These are phyloP conservation scores for Cladosporium velox DNA, from an alignment of 2,329 filamentous ascomycete genomes.

Conservation along the genomic window DNA sequence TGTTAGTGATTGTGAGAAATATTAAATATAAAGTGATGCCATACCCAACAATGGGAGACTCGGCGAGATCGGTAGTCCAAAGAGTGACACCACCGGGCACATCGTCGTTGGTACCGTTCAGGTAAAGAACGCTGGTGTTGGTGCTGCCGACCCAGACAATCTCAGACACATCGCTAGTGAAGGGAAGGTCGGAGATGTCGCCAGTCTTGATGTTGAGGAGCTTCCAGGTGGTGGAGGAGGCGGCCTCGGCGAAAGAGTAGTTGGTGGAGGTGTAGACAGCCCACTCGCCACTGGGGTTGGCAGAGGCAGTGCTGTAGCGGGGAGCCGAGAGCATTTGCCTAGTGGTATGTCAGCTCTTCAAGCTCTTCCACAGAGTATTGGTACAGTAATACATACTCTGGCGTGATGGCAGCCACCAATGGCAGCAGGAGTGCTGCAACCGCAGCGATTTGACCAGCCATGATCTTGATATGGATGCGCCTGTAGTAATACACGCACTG, in stretches of 20 bases:
- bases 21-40: not conserved
- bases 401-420: constrained; percentile 16
- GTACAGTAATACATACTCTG: not conserved
- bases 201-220: constrained; percentile 29
- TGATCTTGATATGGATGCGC: not conserved
- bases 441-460: constrained; percentile 17
- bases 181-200: constrained; percentile 29
- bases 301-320: constrained; percentile 28
- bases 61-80: constrained; percentile 41
- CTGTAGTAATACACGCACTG: not conserved
- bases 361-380: not conserved
- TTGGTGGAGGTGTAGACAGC: constrained; percentile 30
- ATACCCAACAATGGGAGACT: constrained; percentile 26
- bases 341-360: constrained; percentile 9
- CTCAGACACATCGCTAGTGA: constrained; percentile 29
- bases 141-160: constrained; percentile 37
- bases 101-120: constrained; percentile 31
- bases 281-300: constrained; percentile 37
- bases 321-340: constrained; percentile 34
- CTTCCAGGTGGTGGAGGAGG: constrained; percentile 29
- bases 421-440: constrained; percentile 18
- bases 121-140: constrained; percentile 35
- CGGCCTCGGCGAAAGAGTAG: constrained; percentile 31
- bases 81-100: constrained; percentile 38
- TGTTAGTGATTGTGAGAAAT: not conserved